Base-by-base conservation (phyloP, 2,329 filamentous ascomycete species). In the Chaetothyriales sp. region DNA sequence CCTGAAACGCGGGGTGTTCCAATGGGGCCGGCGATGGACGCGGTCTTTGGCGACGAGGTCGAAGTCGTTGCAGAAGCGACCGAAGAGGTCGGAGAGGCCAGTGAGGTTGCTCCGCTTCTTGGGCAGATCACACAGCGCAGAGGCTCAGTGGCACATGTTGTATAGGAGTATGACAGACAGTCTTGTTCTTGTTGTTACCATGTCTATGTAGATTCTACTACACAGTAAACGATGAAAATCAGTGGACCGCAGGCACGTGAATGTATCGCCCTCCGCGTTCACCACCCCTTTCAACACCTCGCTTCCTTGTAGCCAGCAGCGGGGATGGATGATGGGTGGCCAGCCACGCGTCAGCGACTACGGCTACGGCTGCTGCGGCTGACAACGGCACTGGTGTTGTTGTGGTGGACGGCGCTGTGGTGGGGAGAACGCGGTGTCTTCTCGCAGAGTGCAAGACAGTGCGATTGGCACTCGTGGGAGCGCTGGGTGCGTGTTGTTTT, bases 401-500 rank as follows among this genome's bases (percentile, higher is more conserved):
- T 89, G 45, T 98, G 92, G 90, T 61, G 88, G 43, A 65, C 86
- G 19, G 74, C 84, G 18, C 62, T 98, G 55, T 78, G 92, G 57
- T 92, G 86, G 80, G 88, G 90, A 1, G 92, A 98, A 70, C 75
- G 84, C 53, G 84, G 78, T 67, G 76, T 83, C 36, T 96, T 93
- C 65, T 73, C 76, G 49, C 78, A 77, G 56, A 80, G 77, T 53
- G 78, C 95, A 15, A 71, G 77, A 51, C 74, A 71, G 48, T 98
- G 92, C 66, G 70, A 77, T 50, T 98, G 92, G 92, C 74, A 78
- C 36, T 77, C 77, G 43, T 98, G 92, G 92, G 92, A 98, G 72
- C 76, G 79, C 66, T 98, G 92, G 89, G 88, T 94, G 73, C 58
- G 71, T 64, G 19, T 15, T 43, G 19, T 43, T 22, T 39, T 18